phyloP scores from a whole-genome alignment of 352 stramenopile species.

The Globisporangium carolinianum region DNA sequence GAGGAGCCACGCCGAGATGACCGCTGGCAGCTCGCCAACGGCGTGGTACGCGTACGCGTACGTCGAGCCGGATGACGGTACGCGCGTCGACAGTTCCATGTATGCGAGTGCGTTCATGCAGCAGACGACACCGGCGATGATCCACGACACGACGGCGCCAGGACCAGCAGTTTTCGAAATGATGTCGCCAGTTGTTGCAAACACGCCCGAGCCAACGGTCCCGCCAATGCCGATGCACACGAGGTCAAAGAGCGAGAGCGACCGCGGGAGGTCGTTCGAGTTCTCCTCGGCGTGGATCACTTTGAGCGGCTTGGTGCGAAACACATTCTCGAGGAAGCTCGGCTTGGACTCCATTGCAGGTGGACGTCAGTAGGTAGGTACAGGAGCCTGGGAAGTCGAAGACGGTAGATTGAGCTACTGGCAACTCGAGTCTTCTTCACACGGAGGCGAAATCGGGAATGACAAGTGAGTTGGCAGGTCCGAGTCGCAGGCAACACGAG shows the following conservation, averaged over 20 bases:
- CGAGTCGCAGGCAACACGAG: no score
- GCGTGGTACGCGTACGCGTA: slow-evolving; percentile 93
- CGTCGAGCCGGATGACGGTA: slow-evolving; percentile 85
- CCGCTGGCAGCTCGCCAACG: slow-evolving; percentile 90
- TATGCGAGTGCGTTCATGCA: slow-evolving; percentile 84
- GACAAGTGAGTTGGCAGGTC: no score
- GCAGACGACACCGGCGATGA: slow-evolving; percentile 73
- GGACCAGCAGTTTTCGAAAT: slow-evolving; percentile 76
- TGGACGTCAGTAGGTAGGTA: no score
- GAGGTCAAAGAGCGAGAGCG: slow-evolving; percentile 85
- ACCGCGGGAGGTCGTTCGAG: slow-evolving; percentile 51
- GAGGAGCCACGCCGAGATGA: slow-evolving; percentile 81
- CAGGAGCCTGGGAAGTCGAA: not conserved
- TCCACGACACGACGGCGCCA: slow-evolving; percentile 74
- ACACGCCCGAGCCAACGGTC: slow-evolving; percentile 89
- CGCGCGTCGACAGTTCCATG: slow-evolving; percentile 83
- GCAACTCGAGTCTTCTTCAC: not conserved
- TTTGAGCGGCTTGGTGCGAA: slow-evolving; percentile 67
- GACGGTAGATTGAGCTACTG: not conserved
- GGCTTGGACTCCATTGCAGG: slow-evolving; percentile 17
- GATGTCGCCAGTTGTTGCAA: slow-evolving; percentile 75
- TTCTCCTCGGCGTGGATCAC: slow-evolving; percentile 76
- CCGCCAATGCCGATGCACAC: slow-evolving; percentile 89
- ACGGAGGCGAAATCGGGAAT: not conserved
- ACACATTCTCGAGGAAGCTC: slow-evolving; percentile 39